phyloP scores from a whole-genome alignment of 352 stramenopile species.

The Globisporangium radiosum region DNA sequence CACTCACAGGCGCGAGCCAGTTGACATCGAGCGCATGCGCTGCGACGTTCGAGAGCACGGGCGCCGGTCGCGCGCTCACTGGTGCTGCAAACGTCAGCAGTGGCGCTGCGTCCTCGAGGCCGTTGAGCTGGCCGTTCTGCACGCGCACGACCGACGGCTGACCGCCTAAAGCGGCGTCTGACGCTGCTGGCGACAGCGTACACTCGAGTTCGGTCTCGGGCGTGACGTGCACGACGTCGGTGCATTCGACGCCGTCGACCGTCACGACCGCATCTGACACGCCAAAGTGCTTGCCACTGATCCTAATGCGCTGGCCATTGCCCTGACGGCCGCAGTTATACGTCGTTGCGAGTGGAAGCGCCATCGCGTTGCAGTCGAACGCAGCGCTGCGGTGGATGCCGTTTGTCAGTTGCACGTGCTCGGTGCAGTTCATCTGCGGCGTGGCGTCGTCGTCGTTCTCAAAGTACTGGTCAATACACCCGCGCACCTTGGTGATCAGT shows the following conservation, averaged over 20 bases:
- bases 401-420: conserved; percentile 6
- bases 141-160: conserved; percentile 54
- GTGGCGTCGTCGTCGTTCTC: conserved; percentile 7
- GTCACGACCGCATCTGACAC: conserved; percentile 17
- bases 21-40: conserved; percentile 72
- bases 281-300: too few species aligned
- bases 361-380: conserved; percentile 38
- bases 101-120: conserved; percentile 44
- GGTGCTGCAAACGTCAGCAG: conserved; percentile 22
- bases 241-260: conserved; percentile 65
- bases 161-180: conserved; percentile 22
- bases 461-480: conserved; percentile 75
- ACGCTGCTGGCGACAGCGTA: conserved; percentile 45
- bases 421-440: conserved; percentile 39
- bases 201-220: conserved; percentile 69
- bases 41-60: conserved; percentile 72
- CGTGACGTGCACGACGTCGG: conserved; percentile 46
- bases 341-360: conserved; percentile 45
- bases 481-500: conserved; percentile 65
- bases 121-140: conserved; percentile 47
- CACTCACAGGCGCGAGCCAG: conserved; percentile 51
- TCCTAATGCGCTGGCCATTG: not conserved
- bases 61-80: conserved; percentile 20
- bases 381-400: conserved; percentile 26
- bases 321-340: conserved; percentile 67